phyloP scores from a whole-genome alignment of 495 filamentous ascomycete genomes.

The Acidomyces sp. region DNA sequence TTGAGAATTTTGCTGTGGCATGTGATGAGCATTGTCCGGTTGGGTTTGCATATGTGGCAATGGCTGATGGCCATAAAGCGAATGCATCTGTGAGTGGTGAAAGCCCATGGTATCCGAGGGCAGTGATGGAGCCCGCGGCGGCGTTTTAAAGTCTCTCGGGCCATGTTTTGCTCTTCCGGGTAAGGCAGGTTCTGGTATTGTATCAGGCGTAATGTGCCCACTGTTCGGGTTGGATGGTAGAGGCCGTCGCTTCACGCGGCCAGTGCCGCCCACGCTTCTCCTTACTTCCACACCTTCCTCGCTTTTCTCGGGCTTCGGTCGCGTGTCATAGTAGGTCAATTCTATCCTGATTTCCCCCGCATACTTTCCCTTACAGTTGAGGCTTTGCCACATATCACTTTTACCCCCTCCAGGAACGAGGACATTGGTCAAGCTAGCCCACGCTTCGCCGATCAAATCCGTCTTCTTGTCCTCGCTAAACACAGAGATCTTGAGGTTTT shows the following conservation, averaged over 20 bases:
- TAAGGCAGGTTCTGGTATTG: constrained; percentile 1
- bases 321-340: constrained; percentile 87
- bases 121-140: constrained; percentile 13
- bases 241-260: constrained; percentile 43
- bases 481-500: constrained; percentile 80
- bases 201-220: constrained; percentile 26
- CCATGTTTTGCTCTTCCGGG: constrained; percentile 26
- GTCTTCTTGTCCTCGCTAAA: constrained; percentile 98
- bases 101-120: constrained; percentile 6
- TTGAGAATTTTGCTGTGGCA: background rate
- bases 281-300: constrained; percentile 4
- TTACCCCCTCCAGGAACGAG: constrained; percentile 79
- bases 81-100: background rate
- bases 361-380: constrained; percentile 82
- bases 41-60: too few species aligned
- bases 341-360: constrained; percentile 91
- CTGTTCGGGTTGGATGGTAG: constrained; percentile 59
- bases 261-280: background rate
- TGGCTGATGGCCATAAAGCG: background rate
- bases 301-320: constrained; percentile 55
- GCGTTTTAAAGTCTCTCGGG: constrained; percentile 13
- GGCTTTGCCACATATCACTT: constrained; percentile 78
- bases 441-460: constrained; percentile 86
- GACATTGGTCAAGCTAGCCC: constrained; percentile 69
- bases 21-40: background rate